Conservation (phyloP, 2,329 filamentous ascomycete genomes). For the Didymella sp. region DNA sequence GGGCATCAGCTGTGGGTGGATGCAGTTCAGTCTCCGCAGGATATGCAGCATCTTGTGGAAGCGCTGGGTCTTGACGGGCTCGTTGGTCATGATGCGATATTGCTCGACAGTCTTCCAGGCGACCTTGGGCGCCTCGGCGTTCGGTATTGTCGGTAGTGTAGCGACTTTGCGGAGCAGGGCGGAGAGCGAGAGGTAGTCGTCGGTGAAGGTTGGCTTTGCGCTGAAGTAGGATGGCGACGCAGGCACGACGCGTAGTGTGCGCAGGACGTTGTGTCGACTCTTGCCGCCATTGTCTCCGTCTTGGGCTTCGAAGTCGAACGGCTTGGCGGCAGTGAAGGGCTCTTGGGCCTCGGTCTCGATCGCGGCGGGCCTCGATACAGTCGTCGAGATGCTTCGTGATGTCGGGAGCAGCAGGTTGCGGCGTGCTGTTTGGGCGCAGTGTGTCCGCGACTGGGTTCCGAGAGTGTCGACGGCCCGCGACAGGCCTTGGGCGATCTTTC, state of each 20-base stretch:
- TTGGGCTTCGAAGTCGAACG: conserved; percentile 50
- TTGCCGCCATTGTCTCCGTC: conserved; percentile 11
- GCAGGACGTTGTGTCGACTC: conserved; percentile 32
- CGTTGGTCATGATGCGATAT: conserved; percentile 65
- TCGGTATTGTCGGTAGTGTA: conserved; percentile 71
- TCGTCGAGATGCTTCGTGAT: conserved; percentile 46
- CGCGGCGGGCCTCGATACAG: conserved; percentile 31
- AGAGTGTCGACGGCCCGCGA: conserved; percentile 38
- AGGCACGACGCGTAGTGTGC: conserved; percentile 73
- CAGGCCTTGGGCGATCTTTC: conserved; percentile 41
- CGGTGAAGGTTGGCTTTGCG: conserved; percentile 82
- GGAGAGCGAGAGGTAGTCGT: conserved; percentile 78
- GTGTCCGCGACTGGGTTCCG: conserved; percentile 27
- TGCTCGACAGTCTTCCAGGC: conserved; percentile 82
- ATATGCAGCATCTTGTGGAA: conserved; percentile 79
- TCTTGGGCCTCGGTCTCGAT: conserved; percentile 32
- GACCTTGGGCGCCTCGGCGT: conserved; percentile 72
- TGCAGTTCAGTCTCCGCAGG: conserved; percentile 81
- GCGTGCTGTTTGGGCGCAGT: conserved; percentile 34
- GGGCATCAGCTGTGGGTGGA: conserved; percentile 80
- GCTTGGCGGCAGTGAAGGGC: conserved; percentile 53
- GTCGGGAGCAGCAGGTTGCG: conserved; percentile 27
- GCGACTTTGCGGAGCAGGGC: conserved; percentile 74
- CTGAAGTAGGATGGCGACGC: conserved; percentile 95
- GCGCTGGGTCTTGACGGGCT: conserved; percentile 66